Conservation (phyloP, 83 land plant genomes). For the Picea abies region DNA sequence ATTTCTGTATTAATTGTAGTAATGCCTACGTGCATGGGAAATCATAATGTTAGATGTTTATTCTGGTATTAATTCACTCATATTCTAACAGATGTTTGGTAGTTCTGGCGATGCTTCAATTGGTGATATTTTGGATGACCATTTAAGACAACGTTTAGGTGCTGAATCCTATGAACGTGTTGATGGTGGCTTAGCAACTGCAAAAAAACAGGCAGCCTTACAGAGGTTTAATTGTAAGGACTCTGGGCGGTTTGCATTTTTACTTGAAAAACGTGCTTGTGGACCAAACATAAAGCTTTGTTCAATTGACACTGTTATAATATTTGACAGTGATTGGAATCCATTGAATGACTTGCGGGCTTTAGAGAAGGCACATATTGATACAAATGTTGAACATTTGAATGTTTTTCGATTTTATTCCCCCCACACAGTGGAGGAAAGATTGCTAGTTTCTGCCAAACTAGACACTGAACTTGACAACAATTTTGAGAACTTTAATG, state of each 20-base stretch:
- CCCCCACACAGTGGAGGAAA: slow-evolving; percentile 65
- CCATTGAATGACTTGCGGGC: slow-evolving; percentile 70
- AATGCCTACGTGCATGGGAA: not conserved
- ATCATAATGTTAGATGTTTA: not conserved
- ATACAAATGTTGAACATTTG: slow-evolving; percentile 36
- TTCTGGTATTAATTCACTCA: not conserved
- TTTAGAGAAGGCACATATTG: slow-evolving; percentile 45
- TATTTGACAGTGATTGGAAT: slow-evolving; percentile 85
- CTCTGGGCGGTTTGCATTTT: slow-evolving; percentile 65
- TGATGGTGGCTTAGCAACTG: slow-evolving; percentile 42
- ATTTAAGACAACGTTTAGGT: slow-evolving; percentile 75
- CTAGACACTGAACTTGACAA: slow-evolving; percentile 32
- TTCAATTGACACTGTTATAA: slow-evolving; percentile 63
- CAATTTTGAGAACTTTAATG: slow-evolving; percentile 35
- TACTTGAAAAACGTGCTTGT: slow-evolving; percentile 71
- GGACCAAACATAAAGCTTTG: slow-evolving; percentile 53
- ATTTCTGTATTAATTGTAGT: not conserved
- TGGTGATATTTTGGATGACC: slow-evolving; percentile 82
- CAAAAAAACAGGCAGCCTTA: slow-evolving; percentile 55
- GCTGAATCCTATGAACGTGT: slow-evolving; percentile 78
- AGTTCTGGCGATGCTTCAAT: slow-evolving; percentile 28
- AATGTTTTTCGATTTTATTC: slow-evolving; percentile 61
- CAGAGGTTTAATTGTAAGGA: slow-evolving; percentile 68
- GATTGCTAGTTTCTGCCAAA: slow-evolving; percentile 42
- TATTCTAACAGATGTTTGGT: slow-evolving; percentile 28